Base-by-base conservation (phyloP, 768 basidiomycete species). In the Boletus rubropictus region DNA sequence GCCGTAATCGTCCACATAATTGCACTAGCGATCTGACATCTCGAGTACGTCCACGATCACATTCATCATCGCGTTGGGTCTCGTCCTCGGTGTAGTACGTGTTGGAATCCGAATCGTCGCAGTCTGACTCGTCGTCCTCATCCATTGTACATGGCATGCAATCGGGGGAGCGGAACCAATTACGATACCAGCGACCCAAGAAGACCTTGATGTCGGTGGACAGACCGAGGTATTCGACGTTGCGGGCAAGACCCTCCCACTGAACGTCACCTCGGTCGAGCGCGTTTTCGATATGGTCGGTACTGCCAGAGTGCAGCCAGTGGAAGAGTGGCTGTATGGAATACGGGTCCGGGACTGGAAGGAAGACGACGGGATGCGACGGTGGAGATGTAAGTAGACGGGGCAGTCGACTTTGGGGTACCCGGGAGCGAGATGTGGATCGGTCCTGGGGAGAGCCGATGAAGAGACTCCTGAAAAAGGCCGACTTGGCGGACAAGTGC, bases 201-300 rank as follows among this genome's bases (percentile, higher is more conserved):
- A 86, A 86, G 14, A 82, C 66, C 62, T 89, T 91, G 65, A 93
- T 80, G 36, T 86, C 82, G 15, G 80, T 69, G 43, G 80, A 73
- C 51, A 94, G 75, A 17, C 81, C 84, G 40, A 95, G 82, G 60
- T 89, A 94, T 61, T 94, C 90, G 61, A 86, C 89, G 63, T 93
- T 95, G 50, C 85, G 81, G 17, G 88, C 88, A 50, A 94, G 72
- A 24, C 88, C 89, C 56, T 92, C 86, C 91, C 90, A 94, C 39
- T 79, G 78, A 37, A 90, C 74, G 42, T 72, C 64, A 17, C 84
- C 81, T 17, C 72, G 68, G 50, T 79, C 76, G 11, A 95, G 77
- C 34, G 78, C 82, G 20, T 79, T 73, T 58, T 85, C 79, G 57
- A 95, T 83, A 44, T 72, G 73, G 35, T 69, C 65, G 11, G 79